Base-by-base conservation (phyloP, 306 rosid species). In the Inga leiocalycina region DNA sequence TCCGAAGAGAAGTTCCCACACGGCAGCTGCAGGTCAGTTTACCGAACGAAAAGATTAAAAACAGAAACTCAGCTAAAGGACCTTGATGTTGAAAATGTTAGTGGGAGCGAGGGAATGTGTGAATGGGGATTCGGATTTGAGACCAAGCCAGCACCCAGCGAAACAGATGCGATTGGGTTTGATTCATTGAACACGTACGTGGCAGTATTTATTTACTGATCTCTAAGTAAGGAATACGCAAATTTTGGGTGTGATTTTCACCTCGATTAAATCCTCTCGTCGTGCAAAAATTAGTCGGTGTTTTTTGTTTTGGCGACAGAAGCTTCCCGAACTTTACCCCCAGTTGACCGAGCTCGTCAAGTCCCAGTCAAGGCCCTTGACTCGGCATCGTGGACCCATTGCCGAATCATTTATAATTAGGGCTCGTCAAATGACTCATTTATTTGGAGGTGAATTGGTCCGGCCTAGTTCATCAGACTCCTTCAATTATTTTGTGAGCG, bases 1-100 rank as follows among this genome's bases (percentile, higher is more conserved):
- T 43, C 30, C 71, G 41, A 56, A 24, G 59, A 79, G 54, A 82
- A 85, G 93, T 79, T 86, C 44, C 59, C 57, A 86, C 94, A 84
- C 93, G 93, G 93, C 88, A 89, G 72, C 45, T 76, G 79, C 30
- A 24, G 79, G 85, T 85, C 89, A 73, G 68, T 83, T 76, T 69
- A 87, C 85, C 85, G 74, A 80, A 79, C 30, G 20, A 32, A 15
- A 4, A 57, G 24, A 24, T 4, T 12, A 2, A 8, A 24, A 48
- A 20, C 6, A 5, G 20, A 30, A 67, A 9, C 56, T 51, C 20
- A 62, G 14, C 8, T 39, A 6, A 46, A 41, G 45, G 45, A 61
- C 74, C 30, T 52, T 69, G 27, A 79, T 12, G 5, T 52, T 74
- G 56, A 78, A 27, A 62, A 15, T 64, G 20, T 71, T 20, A 22